Evolutionary conservation across 2,329 filamentous ascomycete genomes (phyloP).

Genomic region (Xylaria sp.): DNA sequence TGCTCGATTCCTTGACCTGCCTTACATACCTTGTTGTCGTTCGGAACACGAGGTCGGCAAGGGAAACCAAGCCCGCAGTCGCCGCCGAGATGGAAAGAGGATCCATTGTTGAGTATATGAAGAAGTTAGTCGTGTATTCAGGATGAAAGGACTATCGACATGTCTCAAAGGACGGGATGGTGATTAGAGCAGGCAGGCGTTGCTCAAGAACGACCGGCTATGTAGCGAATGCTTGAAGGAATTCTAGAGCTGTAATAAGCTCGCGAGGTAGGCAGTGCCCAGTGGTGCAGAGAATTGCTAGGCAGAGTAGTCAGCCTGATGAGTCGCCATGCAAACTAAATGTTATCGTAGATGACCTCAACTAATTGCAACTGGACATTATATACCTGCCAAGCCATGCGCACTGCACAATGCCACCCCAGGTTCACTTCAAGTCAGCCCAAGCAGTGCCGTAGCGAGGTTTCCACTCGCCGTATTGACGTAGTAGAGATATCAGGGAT

Average conservation of each 20-base stretch:
- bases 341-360: not conserved
- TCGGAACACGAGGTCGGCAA: slow-evolving; percentile 1
- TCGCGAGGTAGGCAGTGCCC: not conserved
- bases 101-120: not conserved
- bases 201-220: not conserved
- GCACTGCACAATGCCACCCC: not conserved
- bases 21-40: not conserved
- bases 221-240: not conserved
- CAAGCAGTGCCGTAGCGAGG: not conserved
- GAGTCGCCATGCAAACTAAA: not conserved
- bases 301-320: not conserved
- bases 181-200: not conserved
- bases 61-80: not conserved
- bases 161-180: not conserved
- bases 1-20: not conserved
- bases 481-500: too few species aligned
- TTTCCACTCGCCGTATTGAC: too few species aligned
- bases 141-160: not conserved
- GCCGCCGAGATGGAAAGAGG: not conserved
- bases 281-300: not conserved
- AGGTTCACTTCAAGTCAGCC: not conserved
- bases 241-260: not conserved
- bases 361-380: not conserved
- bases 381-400: not conserved
- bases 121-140: not conserved